A percentile compares a stretch with the other conserved stretches of the same genome.
phyloP scores from a whole-genome alignment of 257 asterid species.

The Anisodus acutangulus region DNA sequence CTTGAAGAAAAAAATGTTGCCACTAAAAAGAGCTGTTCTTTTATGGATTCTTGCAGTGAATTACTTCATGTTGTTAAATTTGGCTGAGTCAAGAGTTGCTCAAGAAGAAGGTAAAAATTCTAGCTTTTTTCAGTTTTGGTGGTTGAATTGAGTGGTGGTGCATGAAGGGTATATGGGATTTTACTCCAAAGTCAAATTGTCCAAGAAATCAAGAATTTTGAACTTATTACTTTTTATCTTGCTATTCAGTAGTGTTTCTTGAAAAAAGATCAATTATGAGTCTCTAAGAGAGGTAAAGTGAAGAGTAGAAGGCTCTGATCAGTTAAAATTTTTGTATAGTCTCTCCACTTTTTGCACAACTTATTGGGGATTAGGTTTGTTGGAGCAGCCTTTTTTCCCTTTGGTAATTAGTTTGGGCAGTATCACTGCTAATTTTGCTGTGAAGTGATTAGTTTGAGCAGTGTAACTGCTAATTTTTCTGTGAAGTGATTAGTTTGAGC shows the following conservation, averaged over 20 bases:
- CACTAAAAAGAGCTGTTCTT: conserved; percentile 16
- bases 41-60: conserved; percentile 27
- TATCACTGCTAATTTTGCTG: background rate
- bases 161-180: conserved; percentile 10
- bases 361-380: background rate
- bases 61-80: conserved; percentile 17
- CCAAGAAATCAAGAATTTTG: conserved; percentile 18
- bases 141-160: background rate
- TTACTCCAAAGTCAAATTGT: background rate
- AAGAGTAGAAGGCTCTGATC: background rate
- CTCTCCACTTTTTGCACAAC: background rate
- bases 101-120: conserved; percentile 33
- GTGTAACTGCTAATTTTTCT: too few species aligned
- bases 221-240: background rate
- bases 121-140: background rate
- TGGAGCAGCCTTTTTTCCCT: background rate
- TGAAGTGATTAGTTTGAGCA: too few species aligned
- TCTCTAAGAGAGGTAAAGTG: background rate
- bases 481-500: too few species aligned
- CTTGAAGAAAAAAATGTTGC: conserved; percentile 18
- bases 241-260: background rate
- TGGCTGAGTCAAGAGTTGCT: conserved; percentile 29
- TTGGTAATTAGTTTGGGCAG: background rate
- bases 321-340: background rate
- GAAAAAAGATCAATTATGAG: background rate